These are phyloP conservation scores for Beauveria sp. DNA, from an alignment of 2,329 filamentous ascomycete species.

Conservation along the genomic window DNA sequence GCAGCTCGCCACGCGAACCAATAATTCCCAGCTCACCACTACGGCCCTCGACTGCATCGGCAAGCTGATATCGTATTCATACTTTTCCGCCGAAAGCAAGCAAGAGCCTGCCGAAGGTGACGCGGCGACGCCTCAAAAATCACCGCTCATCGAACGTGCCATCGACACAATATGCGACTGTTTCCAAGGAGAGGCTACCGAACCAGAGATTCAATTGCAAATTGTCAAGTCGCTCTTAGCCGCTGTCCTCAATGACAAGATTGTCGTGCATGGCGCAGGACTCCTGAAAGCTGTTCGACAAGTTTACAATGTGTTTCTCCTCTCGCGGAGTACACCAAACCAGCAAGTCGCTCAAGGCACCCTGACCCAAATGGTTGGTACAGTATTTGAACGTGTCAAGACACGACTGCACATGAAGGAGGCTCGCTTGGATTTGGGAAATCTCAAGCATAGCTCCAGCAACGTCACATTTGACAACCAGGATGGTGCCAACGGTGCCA, in stretches of 20 bases:
- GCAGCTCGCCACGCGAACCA: constrained; percentile 79
- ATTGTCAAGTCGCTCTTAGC: constrained; percentile 96
- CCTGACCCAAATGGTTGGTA: constrained; percentile 96
- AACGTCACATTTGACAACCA: constrained; percentile 43
- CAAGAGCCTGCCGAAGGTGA: constrained; percentile 36
- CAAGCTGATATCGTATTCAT: constrained; percentile 97
- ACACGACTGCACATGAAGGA: constrained; percentile 81
- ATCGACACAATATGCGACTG: constrained; percentile 99
- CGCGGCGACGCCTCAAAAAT: constrained; percentile 29
- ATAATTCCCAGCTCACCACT: constrained; percentile 78
- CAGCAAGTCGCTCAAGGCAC: constrained; percentile 97
- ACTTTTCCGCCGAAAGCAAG: constrained; percentile 70
- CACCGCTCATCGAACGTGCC: constrained; percentile 88
- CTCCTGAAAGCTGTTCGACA: constrained; percentile 93
- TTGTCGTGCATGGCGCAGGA: constrained; percentile 93
- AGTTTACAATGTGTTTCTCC: constrained; percentile 97
- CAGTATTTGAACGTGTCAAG: constrained; percentile 93
- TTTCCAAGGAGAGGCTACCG: constrained; percentile 93
- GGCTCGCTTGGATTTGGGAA: constrained; percentile 53
- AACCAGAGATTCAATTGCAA: constrained; percentile 87
- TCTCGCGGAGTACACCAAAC: constrained; percentile 88
- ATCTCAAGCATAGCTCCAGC: constrained; percentile 45
- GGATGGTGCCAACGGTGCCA: constrained; percentile 28
- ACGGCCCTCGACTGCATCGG: constrained; percentile 95
- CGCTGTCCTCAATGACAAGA: constrained; percentile 96